Evolutionary conservation across 2,329 filamentous ascomycete genomes (phyloP), one percentile per base, ranked within the genome.

Genomic region (Coniochaeta pulveracea): DNA sequence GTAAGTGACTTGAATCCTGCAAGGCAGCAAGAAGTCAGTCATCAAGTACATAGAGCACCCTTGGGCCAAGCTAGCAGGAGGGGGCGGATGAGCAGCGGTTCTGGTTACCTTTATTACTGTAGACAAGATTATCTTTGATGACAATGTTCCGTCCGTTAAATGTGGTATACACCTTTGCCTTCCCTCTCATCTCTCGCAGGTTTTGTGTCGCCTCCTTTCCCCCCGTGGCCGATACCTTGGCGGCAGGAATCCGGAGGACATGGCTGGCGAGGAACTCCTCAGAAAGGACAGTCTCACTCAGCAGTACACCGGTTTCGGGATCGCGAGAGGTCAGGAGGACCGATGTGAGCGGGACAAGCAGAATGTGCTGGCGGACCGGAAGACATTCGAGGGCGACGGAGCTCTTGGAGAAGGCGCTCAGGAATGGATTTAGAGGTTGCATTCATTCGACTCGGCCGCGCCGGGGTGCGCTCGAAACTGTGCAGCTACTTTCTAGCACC

Each of bases 371-470:
- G 58, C 91, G 82, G 43, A 86, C 73, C 35, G 91, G 88, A 42
- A 80, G 76, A 69, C 91, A 96, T 77, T 96, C 89, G 50, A 81
- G 69, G 47, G 83, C 81, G 55, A 95, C 73, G 58, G 85, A 78
- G 74, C 86, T 96, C 68, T 85, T 86, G 73, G 95, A 95, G 77
- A 98, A 96, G 71, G 89, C 86, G 69, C 84, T 80, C 60, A 98
- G 73, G 64, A 95, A 96, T 58, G 91, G 91, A 65, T 98, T 98
- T 78, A 96, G 73, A 67, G 91, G 85, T 80, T 88, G 88, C 88
- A 94, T 94, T 77, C 80, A 54, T 47, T 52, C 51, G 43, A 47
- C 44, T 33, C 25, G 22, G 19, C 17, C 6, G 28, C 18, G 28
- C 28, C 28, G 28, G 19, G 22, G n/a, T n/a, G n/a, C n/a, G n/a